These are phyloP conservation scores for Gyrodon lividus DNA, from an alignment of 768 basidiomycete species.

Conservation along the genomic window DNA sequence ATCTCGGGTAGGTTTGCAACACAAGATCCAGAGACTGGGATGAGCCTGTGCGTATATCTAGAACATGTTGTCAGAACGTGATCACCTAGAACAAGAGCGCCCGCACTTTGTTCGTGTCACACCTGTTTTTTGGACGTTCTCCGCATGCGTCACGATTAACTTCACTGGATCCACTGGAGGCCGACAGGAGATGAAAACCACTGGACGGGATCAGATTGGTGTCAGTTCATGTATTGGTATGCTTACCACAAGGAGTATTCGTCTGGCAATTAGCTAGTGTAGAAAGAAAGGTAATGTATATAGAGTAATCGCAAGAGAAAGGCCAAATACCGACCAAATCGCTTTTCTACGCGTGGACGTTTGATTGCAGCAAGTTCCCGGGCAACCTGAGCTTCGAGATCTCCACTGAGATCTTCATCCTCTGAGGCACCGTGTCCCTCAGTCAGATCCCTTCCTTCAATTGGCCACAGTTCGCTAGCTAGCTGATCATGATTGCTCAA, in stretches of 20 bases:
- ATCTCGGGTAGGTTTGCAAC: slow-evolving; percentile 72
- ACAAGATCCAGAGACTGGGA: slow-evolving; percentile 68
- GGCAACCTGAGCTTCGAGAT: slow-evolving; percentile 69
- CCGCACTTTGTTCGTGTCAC: slow-evolving; percentile 62
- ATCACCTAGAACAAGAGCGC: not conserved
- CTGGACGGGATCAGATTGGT: slow-evolving; percentile 35
- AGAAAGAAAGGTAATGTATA: slow-evolving; percentile 6
- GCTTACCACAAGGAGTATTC: slow-evolving; percentile 72
- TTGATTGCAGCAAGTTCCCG: slow-evolving; percentile 73
- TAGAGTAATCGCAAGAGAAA: not conserved
- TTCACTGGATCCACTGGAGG: slow-evolving; percentile 75
- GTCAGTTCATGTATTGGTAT: not conserved
- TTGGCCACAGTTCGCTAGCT: slow-evolving; percentile 71
- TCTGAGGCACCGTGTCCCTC: slow-evolving; percentile 32
- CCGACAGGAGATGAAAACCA: slow-evolving; percentile 79
- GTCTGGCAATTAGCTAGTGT: slow-evolving; percentile 70
- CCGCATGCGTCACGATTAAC: slow-evolving; percentile 61
- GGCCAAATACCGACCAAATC: slow-evolving; percentile 53
- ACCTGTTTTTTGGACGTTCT: slow-evolving; percentile 61
- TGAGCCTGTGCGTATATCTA: slow-evolving; percentile 70
- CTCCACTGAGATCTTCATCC: slow-evolving; percentile 41
- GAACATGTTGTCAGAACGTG: slow-evolving; percentile 3
- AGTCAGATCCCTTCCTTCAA: slow-evolving; percentile 24
- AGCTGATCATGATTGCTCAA: slow-evolving; percentile 44
- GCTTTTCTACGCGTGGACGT: slow-evolving; percentile 56